Evolutionary conservation across 495 filamentous ascomycete genomes (phyloP).

Genomic region (Aspergillus olivimuriae): DNA sequence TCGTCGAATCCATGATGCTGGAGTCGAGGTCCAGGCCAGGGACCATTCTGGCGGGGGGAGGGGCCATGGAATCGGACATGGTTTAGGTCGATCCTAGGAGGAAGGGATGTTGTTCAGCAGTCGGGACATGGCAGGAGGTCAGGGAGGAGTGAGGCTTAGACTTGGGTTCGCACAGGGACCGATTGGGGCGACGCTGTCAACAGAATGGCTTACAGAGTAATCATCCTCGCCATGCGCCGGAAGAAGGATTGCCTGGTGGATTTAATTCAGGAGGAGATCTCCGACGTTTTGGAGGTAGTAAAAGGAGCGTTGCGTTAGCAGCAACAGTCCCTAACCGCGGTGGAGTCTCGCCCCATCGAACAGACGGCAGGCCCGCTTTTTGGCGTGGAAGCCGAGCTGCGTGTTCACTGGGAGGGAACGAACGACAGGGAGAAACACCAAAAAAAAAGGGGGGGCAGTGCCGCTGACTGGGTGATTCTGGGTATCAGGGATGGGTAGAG

Average conservation of each 20-base stretch:
- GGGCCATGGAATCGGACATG: conserved; percentile 23
- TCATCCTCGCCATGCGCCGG: too few species aligned
- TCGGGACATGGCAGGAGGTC: background rate
- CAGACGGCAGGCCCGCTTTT: background rate
- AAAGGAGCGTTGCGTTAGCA: conserved; percentile 23
- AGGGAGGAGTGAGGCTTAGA: background rate
- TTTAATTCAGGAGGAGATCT: background rate
- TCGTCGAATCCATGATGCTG: conserved; percentile 16
- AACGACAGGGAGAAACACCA: too few species aligned
- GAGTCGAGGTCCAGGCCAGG: too few species aligned
- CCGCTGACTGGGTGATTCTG: too few species aligned
- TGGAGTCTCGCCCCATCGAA: conserved; percentile 1
- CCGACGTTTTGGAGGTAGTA: conserved; percentile 7
- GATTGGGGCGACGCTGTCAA: too few species aligned
- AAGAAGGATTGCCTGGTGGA: too few species aligned
- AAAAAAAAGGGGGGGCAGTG: background rate
- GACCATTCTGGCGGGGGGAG: conserved; percentile 11
- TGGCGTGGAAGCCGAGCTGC: background rate
- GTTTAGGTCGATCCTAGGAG: conserved; percentile 1
- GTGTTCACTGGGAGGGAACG: too few species aligned
- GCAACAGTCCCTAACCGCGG: conserved; percentile 6
- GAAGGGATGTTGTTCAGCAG: background rate
- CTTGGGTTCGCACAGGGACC: too few species aligned
- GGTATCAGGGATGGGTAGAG: too few species aligned
- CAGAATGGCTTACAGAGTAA: too few species aligned